These are phyloP conservation scores for Mucor lusitanicus DNA, from an alignment of 371 early-diverging fungal genomes.

Conservation along the genomic window DNA sequence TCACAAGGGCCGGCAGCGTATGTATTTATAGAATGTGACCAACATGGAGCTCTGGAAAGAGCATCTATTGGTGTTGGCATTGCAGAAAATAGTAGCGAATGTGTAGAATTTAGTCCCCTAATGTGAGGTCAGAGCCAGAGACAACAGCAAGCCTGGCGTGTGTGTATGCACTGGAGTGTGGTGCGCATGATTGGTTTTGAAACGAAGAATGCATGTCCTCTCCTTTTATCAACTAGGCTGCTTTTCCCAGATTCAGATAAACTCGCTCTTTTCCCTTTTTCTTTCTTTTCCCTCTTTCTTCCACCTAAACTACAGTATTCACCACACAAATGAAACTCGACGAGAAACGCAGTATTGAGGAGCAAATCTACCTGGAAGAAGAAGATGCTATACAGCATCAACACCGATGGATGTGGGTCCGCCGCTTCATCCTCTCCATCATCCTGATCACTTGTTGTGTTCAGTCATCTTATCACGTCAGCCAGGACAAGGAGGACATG, in stretches of 20 bases:
- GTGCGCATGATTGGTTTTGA: background rate
- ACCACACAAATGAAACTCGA: constrained; percentile 5
- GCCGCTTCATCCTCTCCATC: constrained; percentile 29
- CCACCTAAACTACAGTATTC: background rate
- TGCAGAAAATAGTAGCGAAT: background rate
- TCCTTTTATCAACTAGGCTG: background rate
- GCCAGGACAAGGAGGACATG: background rate
- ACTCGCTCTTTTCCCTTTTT: background rate
- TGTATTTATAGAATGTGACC: background rate
- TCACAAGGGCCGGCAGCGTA: background rate
- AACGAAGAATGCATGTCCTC: background rate
- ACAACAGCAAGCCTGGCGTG: background rate
- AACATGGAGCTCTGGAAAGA: background rate
- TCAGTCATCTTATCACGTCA: background rate
- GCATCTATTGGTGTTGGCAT: background rate
- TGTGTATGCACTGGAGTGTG: background rate
- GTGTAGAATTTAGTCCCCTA: background rate
- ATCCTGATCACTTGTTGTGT: constrained; percentile 1
- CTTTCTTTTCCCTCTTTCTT: background rate
- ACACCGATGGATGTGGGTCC: constrained; percentile 32
- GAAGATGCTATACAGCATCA: background rate
- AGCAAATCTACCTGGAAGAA: constrained; percentile 2
- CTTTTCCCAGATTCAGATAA: background rate
- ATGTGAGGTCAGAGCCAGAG: background rate
- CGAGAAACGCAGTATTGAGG: constrained; percentile 5